Evolutionary conservation across 148 eudicot species (phyloP), one percentile per base, ranked within the genome.

Genomic region (Rhododendron williamsianum): DNA sequence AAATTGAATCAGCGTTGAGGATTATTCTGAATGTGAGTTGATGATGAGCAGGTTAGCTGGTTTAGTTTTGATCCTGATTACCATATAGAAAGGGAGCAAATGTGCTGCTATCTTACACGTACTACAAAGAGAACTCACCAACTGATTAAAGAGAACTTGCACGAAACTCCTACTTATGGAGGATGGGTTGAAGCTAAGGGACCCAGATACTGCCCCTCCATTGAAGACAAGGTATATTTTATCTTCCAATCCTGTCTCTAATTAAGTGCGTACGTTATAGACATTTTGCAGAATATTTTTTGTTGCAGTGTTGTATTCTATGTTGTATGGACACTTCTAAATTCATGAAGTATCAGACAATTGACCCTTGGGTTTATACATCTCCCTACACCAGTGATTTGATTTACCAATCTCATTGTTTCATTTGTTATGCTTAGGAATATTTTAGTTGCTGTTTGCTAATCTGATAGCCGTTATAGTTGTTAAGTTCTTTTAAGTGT

Each of bases 141-240:
- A 74, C 85, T 97, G 73, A 97, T 97, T 87, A 91, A 90, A 91
- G 99, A 93, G 12, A 97, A 97, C 89, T 90, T 97, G 94, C 98
- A 95, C 82, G 99, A 97, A 88, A 97, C 99, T 89, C 99, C 98
- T 23, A 97, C 98, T 85, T 97, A 97, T 91, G 99, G 99, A 88
- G 99, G 99, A 67, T 97, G 99, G 99, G 98, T 95, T 81, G 99
- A 97, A 86, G 94, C 99, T 48, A 97, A 94, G 92, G 99, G 99
- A 60, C 99, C 99, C 88, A 92, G 99, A 89, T 97, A 97, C 91
- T 97, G 99, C 89, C 99, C 99, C 63, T 97, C 98, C 45, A 97
- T 97, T 90, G 99, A 97, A 92, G 99, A 97, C 86, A 97, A 97
- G 96, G 99, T 97, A 89, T 9, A 36, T 51, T 27, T 67, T 82